A percentile compares a stretch with the other conserved stretches of the same genome.
Conservation (phyloP, 2,329 filamentous ascomycete species). For the Clarireedia paspali region DNA sequence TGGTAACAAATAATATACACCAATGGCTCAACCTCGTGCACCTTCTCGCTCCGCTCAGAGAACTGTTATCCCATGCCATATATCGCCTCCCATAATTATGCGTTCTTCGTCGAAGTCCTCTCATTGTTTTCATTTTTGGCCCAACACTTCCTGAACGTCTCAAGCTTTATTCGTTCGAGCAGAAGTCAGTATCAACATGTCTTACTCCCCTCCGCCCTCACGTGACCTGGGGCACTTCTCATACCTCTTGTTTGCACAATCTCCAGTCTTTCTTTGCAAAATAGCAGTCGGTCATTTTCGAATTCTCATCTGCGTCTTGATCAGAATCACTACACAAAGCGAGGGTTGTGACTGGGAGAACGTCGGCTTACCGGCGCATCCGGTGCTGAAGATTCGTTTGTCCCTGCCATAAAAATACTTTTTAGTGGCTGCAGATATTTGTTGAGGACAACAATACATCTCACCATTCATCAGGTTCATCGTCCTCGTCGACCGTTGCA, state of each 20-base stretch:
- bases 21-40: background rate
- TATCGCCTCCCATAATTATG: conserved; percentile 25
- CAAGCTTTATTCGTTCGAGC: conserved; percentile 56
- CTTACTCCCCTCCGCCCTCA: background rate
- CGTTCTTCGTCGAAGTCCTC: conserved; percentile 71
- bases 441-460: conserved; percentile 11
- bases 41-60: background rate
- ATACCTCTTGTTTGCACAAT: conserved; percentile 76
- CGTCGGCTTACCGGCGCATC: conserved; percentile 66
- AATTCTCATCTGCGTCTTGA: conserved; percentile 63
- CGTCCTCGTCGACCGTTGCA: conserved; percentile 51
- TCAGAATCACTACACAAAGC: background rate
- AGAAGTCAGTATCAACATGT: conserved; percentile 12
- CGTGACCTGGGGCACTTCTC: conserved; percentile 7
- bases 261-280: conserved; percentile 96
- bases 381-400: conserved; percentile 94
- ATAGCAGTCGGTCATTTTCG: conserved; percentile 89
- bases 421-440: conserved; percentile 15
- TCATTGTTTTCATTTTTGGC: conserved; percentile 80
- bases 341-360: background rate
- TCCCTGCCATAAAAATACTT: conserved; percentile 54
- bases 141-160: conserved; percentile 84
- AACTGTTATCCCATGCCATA: too few species aligned
- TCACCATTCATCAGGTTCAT: conserved; percentile 95
- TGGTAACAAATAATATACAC: background rate